Conservation (phyloP, 2,329 filamentous ascomycete species). For the Ciborinia camelliae region DNA sequence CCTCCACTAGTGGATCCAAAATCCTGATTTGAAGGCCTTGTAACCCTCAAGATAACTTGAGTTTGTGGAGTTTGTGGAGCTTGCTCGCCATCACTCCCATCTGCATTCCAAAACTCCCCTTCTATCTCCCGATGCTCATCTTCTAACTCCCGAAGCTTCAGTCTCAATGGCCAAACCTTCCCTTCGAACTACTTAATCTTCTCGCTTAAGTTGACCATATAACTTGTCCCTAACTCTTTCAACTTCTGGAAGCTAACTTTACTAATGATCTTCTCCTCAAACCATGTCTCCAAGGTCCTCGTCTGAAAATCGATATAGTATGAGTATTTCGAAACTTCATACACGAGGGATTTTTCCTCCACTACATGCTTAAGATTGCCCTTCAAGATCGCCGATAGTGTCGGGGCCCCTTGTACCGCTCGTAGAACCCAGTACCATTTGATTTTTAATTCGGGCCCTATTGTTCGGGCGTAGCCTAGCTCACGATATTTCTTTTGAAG, state of each 20-base stretch:
- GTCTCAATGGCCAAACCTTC: no score
- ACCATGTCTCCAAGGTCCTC: constrained; percentile 8
- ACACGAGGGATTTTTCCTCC: constrained; percentile 11
- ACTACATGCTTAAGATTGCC: constrained; percentile 20
- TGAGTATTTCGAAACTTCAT: neutral
- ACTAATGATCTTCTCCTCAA: neutral
- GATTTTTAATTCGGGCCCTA: neutral
- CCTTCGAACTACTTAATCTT: no score
- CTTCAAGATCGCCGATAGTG: constrained; percentile 18
- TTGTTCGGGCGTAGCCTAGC: neutral
- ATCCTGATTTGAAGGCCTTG: no score
- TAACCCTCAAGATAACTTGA: no score
- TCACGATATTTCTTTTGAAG: constrained; percentile 12
- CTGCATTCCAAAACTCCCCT: neutral
- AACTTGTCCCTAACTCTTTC: neutral
- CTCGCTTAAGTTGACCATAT: neutral
- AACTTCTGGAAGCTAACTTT: constrained; percentile 16
- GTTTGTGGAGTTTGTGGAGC: no score
- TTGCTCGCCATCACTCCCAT: neutral
- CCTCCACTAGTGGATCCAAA: no score
- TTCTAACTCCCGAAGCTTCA: neutral
- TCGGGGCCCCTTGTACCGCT: constrained; percentile 14
- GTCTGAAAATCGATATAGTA: constrained; percentile 18
- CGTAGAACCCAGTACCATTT: constrained; percentile 20
- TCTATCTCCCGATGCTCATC: neutral